Conservation (phyloP, 208 protist genomes). For the Sergeia podlipaevii region DNA sequence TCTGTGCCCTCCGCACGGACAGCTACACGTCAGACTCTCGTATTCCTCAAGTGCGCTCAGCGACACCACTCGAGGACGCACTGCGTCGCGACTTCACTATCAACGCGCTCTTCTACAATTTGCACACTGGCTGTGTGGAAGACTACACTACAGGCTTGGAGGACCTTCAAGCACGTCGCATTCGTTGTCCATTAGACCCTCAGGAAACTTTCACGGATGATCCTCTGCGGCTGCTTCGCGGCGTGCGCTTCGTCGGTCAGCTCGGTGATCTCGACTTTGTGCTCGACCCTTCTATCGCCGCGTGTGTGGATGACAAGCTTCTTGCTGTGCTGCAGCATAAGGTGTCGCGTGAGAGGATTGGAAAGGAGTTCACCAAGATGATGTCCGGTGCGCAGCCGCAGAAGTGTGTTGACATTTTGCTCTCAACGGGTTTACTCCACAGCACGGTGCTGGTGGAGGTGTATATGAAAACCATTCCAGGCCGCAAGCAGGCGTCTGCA, state of each 20-base stretch:
- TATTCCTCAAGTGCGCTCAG: conserved; percentile 89
- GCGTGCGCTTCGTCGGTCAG: conserved; percentile 90
- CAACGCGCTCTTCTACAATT: conserved; percentile 99
- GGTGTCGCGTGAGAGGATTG: conserved; percentile 82
- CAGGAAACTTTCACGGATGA: conserved; percentile 90
- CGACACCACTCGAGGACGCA: conserved; percentile 93
- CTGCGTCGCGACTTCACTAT: conserved; percentile 98
- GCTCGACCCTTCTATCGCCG: conserved; percentile 54
- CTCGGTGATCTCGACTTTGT: conserved; percentile 82
- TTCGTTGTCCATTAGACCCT: conserved; percentile 90
- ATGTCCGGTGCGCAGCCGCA: conserved; percentile 39
- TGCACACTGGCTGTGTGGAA: conserved; percentile 93
- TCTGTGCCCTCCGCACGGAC: conserved; percentile 95
- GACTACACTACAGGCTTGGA: conserved; percentile 93
- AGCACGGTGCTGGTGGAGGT: conserved; percentile 59
- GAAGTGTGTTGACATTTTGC: conserved; percentile 59
- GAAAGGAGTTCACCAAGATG: conserved; percentile 88
- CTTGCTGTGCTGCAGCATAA: conserved; percentile 61
- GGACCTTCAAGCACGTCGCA: conserved; percentile 69
- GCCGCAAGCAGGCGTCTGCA: conserved; percentile 32
- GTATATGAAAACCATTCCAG: conserved; percentile 28
- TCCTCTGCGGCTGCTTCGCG: conserved; percentile 92
- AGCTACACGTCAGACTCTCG: conserved; percentile 88
- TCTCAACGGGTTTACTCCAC: conserved; percentile 55
- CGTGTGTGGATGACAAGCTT: conserved; percentile 46